phyloP scores from a whole-genome alignment of 305 asterid genomes.

The Solanum chacoense region DNA sequence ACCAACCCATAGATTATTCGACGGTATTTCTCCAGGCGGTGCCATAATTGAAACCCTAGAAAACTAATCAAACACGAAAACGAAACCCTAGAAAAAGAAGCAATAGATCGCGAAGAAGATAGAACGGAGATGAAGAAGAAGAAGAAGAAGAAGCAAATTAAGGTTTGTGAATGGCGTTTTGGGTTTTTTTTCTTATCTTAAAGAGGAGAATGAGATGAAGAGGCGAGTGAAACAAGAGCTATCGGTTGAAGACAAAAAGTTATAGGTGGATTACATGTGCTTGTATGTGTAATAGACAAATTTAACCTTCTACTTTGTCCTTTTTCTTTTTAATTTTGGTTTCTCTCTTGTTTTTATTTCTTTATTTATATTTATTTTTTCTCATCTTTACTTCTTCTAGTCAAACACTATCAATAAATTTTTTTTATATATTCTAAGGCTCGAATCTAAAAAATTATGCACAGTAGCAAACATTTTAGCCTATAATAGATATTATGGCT shows the following conservation, averaged over 20 bases:
- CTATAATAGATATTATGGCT: background rate
- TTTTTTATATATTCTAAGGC: background rate
- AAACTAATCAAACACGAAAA: background rate
- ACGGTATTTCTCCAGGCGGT: conserved; percentile 26
- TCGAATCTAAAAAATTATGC: too few species aligned
- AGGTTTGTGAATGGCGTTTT: background rate
- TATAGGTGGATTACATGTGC: background rate
- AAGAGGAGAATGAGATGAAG: background rate
- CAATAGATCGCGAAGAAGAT: background rate
- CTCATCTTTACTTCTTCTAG: background rate
- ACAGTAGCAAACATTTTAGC: background rate
- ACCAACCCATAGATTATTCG: conserved; percentile 87
- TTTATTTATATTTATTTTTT: too few species aligned
- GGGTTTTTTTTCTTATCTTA: background rate
- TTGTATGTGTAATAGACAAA: background rate
- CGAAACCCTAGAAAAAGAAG: background rate
- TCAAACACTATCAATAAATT: background rate
- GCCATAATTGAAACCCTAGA: conserved; percentile 26
- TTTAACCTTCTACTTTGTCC: background rate
- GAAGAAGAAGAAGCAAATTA: background rate
- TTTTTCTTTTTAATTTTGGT: background rate
- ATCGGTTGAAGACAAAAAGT: background rate
- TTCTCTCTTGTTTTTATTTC: background rate
- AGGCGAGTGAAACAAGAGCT: background rate
- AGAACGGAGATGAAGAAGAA: background rate